Evolutionary conservation across 306 rosid genomes (phyloP).

Genomic region (Prunus davidiana): DNA sequence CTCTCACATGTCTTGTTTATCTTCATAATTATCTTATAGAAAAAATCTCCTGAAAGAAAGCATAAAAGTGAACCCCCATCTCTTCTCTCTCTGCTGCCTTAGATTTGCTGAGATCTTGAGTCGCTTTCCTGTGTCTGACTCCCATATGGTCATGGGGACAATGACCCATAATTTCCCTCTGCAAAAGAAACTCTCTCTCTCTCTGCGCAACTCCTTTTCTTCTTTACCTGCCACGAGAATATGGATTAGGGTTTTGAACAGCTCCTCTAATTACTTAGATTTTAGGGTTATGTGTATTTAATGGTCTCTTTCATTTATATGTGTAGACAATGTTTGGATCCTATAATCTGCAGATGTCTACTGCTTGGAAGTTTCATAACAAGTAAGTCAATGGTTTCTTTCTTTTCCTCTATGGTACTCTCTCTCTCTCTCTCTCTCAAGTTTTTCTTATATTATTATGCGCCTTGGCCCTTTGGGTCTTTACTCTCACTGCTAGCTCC

Average conservation of each 20-base stretch:
- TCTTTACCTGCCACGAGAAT: conserved; percentile 7
- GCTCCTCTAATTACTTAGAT: not conserved
- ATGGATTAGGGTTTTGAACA: conserved; percentile 28
- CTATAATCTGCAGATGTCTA: not conserved
- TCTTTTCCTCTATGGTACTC: not conserved
- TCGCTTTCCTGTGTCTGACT: conserved; percentile 40
- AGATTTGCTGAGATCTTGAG: conserved; percentile 32
- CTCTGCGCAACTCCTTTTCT: not conserved
- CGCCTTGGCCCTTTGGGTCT: not conserved
- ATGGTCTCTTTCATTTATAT: not conserved
- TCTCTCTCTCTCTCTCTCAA: not conserved
- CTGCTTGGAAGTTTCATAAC: not conserved
- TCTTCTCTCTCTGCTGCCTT: conserved; percentile 8
- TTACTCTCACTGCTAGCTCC: not conserved
- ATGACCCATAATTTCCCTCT: conserved; percentile 32
- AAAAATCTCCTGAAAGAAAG: not conserved
- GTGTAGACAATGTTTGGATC: not conserved
- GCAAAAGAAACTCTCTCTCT: conserved; percentile 5
- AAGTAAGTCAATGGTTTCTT: not conserved
- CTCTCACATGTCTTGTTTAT: not conserved
- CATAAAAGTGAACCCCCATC: not conserved
- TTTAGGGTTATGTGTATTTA: not conserved
- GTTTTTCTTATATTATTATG: not conserved
- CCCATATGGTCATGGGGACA: conserved; percentile 39
- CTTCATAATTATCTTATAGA: not conserved